Conservation (phyloP, 495 filamentous ascomycete genomes). For the Podospora anserina region DNA sequence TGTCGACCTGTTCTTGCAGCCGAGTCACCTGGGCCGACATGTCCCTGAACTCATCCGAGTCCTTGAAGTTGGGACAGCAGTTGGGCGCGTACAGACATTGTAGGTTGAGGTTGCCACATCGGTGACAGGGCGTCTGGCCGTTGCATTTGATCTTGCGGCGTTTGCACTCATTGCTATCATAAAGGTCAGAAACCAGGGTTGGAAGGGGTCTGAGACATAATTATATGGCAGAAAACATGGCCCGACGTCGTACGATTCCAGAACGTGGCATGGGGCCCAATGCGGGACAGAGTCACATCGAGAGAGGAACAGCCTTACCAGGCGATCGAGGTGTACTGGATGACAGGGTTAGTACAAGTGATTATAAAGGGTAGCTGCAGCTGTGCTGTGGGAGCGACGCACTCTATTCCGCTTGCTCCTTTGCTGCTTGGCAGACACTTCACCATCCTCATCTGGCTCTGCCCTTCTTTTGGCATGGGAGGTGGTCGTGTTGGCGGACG, state of each 20-base stretch:
- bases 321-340: constrained; percentile 83
- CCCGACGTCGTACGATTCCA: background rate
- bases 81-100: constrained; percentile 89
- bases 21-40: constrained; percentile 69
- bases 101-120: constrained; percentile 78
- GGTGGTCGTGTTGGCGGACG: constrained; percentile 15
- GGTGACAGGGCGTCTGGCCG: constrained; percentile 75
- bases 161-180: constrained; percentile 76
- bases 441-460: constrained; percentile 34
- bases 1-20: constrained; percentile 83
- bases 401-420: constrained; percentile 61
- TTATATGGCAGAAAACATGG: background rate
- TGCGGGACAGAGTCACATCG: background rate
- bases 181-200: background rate
- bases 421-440: constrained; percentile 41
- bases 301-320: constrained; percentile 55
- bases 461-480: constrained; percentile 42
- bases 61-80: constrained; percentile 79
- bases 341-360: constrained; percentile 9
- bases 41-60: constrained; percentile 80
- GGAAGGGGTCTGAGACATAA: background rate
- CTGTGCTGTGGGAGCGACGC: constrained; percentile 4
- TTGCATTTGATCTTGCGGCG: constrained; percentile 92
- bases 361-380: background rate
- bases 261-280: background rate